Evolutionary conservation across 345 rosid genomes (phyloP).

Genomic region (Eucalyptus regnans): DNA sequence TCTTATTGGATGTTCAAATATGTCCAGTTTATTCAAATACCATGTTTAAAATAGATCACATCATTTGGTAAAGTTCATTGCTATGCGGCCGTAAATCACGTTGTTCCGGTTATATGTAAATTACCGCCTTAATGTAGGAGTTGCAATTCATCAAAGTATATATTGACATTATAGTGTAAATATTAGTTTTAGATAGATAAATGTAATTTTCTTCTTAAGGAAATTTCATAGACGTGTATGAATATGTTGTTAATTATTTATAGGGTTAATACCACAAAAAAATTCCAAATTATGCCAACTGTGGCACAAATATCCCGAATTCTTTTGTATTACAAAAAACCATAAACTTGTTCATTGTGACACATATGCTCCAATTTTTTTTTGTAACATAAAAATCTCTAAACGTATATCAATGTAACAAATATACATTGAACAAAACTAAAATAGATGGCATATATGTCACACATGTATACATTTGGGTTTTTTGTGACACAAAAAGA

Average conservation of each 20-base stretch:
- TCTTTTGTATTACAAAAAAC: no score
- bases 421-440: no score
- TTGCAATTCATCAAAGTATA: neutral
- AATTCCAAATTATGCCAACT: accelerated
- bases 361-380: neutral
- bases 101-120: neutral
- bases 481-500: neutral
- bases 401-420: neutral
- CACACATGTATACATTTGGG: no score
- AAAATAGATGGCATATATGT: neutral
- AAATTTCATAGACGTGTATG: neutral
- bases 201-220: neutral
- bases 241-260: neutral
- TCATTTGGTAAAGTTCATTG: neutral
- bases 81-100: neutral
- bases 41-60: neutral
- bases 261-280: neutral
- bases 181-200: neutral
- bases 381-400: no score
- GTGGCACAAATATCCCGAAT: no score
- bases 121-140: neutral
- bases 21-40: neutral
- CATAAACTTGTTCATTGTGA: neutral
- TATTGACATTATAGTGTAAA: neutral
- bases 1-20: neutral